phyloP scores from a whole-genome alignment of 1,284 basidiomycete genomes.

The Tylopilus orsonianus region DNA sequence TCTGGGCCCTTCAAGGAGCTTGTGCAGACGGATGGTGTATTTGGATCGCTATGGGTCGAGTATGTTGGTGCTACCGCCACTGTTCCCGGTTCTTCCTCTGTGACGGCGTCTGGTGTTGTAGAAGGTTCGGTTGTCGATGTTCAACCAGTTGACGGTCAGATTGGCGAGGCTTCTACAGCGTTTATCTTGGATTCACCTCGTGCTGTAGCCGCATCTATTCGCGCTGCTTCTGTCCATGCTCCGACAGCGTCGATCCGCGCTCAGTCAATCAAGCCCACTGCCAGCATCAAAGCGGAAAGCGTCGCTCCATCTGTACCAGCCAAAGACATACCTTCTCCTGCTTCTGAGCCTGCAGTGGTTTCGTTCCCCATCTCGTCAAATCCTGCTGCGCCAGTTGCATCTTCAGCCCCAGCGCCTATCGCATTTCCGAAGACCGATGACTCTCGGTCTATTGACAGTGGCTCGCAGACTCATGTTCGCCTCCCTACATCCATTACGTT shows the following conservation, averaged over 20 bases:
- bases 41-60: slow-evolving; percentile 82
- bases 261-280: slow-evolving; percentile 27
- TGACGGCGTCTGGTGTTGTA: slow-evolving; percentile 14
- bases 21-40: slow-evolving; percentile 63
- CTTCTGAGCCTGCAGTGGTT: slow-evolving; percentile 12
- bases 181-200: slow-evolving; percentile 21
- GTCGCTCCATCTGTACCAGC: slow-evolving; percentile 30
- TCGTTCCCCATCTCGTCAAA: slow-evolving; percentile 13
- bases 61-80: slow-evolving; percentile 50
- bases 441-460: slow-evolving; percentile 30
- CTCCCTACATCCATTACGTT: slow-evolving; percentile 46
- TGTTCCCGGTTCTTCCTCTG: slow-evolving; percentile 31
- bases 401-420: slow-evolving; percentile 32
- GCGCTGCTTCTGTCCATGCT: slow-evolving; percentile 18
- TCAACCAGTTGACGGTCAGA: slow-evolving; percentile 13
- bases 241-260: slow-evolving; percentile 22
- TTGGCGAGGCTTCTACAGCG: slow-evolving; percentile 1
- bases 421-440: slow-evolving; percentile 45
- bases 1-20: slow-evolving; percentile 76
- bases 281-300: slow-evolving; percentile 23
- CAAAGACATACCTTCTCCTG: slow-evolving; percentile 17
- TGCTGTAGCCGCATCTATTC: slow-evolving; percentile 19
- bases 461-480: slow-evolving; percentile 29
- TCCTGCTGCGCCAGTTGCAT: slow-evolving; percentile 18
- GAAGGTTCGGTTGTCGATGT: slow-evolving; percentile 25